Evolutionary conservation across 1,284 basidiomycete species (phyloP), one percentile per base, ranked within the genome.

Genomic region (Somion occarium): DNA sequence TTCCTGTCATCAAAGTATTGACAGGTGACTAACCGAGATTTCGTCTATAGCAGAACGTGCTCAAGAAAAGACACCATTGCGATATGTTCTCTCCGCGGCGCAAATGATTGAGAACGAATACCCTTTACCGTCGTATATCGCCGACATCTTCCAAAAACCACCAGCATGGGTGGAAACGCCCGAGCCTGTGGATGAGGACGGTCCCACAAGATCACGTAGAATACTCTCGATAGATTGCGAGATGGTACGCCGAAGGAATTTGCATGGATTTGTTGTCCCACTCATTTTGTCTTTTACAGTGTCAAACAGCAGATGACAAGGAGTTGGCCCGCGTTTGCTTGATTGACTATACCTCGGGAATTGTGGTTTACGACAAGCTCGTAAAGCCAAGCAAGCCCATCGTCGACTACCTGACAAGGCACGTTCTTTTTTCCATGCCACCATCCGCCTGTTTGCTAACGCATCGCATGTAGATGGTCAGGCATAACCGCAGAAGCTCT

Each of bases 31-130:
- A 20, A 52, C 54, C 45, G 23, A 24, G 20, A 27, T 49, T 41
- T 11, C 25, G 2, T 45, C 22, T 11, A 19, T 22, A 87, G 84
- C 77, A 73, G 82, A 85, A 66, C 73, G 73, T 38, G 69, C 70
- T n/a, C 73, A 74, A 56, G 73, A 79, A 25, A 78, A 77, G 58
- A 78, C 81, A 52, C 87, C 91, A 1, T 64, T 80, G 46, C 74
- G 82, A 44, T 94, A 91, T 67, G 64, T 93, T 41, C 74, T 96
- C 20, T 81, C 84, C 0, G 71, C 85, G 7, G 83, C 91, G 52
- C 86, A 93, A 63, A 94, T 97, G 91, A 74, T 88, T 46, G 90
- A 93, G 62, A 92, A 96, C 62, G 90, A 92, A 49, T 97, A 95
- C 61, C 87, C 87, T 0, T 71, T 93, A 50, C 89, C 93, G 15